Conservation (phyloP, 306 rosid species). For the Quercus wislizeni region DNA sequence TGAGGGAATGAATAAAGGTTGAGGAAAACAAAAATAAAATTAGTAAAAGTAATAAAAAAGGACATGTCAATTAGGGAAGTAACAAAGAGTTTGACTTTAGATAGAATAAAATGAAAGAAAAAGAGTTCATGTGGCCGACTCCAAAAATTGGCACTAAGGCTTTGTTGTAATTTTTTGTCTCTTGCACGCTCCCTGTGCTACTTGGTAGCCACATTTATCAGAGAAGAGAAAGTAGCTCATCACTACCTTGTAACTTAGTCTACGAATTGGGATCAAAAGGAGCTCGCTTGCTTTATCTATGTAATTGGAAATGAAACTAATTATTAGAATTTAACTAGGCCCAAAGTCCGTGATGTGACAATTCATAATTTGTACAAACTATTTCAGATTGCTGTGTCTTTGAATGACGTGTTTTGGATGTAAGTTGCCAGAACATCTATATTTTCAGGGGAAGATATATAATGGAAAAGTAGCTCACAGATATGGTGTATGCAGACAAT, state of each 20-base stretch:
- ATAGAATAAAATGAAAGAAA: too few species aligned
- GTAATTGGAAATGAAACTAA: background rate
- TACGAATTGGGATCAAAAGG: background rate
- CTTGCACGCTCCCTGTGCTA: too few species aligned
- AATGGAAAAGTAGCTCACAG: background rate
- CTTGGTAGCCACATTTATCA: too few species aligned
- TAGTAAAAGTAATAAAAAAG: too few species aligned
- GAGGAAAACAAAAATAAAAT: too few species aligned
- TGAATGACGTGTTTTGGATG: background rate
- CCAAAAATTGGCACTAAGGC: too few species aligned
- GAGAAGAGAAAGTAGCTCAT: background rate
- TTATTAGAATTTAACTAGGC: background rate
- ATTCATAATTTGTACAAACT: background rate
- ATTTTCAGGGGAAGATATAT: background rate
- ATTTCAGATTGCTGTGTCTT: background rate
- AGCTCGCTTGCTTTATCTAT: background rate
- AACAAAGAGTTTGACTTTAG: too few species aligned
- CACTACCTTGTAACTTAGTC: background rate
- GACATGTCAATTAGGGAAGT: too few species aligned
- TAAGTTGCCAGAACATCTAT: background rate
- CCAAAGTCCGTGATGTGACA: background rate
- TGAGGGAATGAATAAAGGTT: too few species aligned
- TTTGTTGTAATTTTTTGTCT: too few species aligned
- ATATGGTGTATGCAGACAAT: background rate
- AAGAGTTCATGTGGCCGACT: too few species aligned